These are phyloP conservation scores for Datura wrightii DNA, from an alignment of 257 asterid genomes.

Conservation along the genomic window DNA sequence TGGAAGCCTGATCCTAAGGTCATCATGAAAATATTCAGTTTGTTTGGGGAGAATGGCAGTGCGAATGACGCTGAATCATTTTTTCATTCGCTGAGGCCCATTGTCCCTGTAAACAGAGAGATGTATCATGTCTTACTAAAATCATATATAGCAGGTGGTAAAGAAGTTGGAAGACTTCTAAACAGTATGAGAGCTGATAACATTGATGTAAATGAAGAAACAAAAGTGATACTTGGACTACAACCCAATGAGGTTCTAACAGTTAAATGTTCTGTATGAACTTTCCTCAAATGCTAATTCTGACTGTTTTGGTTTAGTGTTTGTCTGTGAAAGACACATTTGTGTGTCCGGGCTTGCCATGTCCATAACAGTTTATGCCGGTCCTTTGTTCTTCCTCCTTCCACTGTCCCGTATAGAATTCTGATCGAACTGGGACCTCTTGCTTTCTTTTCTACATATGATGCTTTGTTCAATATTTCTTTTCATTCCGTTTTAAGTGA, in stretches of 20 bases:
- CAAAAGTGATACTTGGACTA: slow-evolving; percentile 48
- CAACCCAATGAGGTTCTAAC: neutral
- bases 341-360: neutral
- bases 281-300: neutral
- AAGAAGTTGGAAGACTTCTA: slow-evolving; percentile 47
- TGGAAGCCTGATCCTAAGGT: slow-evolving; percentile 49
- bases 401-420: neutral
- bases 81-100: slow-evolving; percentile 45
- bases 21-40: slow-evolving; percentile 43
- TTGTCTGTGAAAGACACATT: slow-evolving; percentile 17
- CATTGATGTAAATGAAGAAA: slow-evolving; percentile 57
- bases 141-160: slow-evolving; percentile 44
- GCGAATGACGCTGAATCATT: slow-evolving; percentile 46
- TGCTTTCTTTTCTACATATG: neutral
- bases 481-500: no score
- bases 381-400: slow-evolving; percentile 12
- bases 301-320: neutral
- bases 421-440: neutral
- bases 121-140: slow-evolving; percentile 52
- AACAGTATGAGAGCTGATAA: slow-evolving; percentile 54
- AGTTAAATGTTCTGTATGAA: neutral
- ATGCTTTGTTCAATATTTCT: no score
- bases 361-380: neutral
- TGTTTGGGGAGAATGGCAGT: slow-evolving; percentile 53
- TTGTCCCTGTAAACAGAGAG: slow-evolving; percentile 40